Evolutionary conservation across 2,329 filamentous ascomycete species (phyloP).

Genomic region (Beauveria caledonica): DNA sequence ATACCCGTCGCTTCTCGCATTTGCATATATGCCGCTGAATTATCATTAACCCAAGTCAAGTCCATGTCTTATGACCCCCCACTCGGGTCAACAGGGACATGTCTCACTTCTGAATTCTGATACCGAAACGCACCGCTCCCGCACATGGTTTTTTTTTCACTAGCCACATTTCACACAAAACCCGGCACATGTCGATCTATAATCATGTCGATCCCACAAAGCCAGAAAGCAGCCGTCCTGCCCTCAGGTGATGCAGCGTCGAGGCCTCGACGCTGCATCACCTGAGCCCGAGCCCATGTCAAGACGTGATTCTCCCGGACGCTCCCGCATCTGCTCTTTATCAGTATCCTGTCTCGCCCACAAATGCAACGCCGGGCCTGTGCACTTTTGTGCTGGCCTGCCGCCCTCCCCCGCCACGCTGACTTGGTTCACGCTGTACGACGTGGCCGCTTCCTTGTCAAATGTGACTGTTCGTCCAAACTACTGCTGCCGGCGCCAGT

Average conservation of each 20-base stretch:
- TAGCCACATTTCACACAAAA: neutral
- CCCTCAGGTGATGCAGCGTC: no score
- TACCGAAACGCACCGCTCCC: neutral
- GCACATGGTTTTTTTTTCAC: no score
- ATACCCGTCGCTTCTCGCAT: no score
- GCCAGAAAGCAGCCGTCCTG: neutral
- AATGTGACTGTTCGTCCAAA: neutral
- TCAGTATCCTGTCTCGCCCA: neutral
- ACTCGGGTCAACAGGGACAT: neutral
- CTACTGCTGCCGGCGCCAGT: neutral
- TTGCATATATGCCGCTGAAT: neutral
- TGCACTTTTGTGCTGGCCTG: neutral
- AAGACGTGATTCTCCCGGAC: neutral
- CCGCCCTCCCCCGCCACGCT: neutral
- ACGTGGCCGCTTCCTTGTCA: neutral
- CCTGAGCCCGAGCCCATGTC: neutral
- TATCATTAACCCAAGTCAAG: neutral
- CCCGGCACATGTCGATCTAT: neutral
- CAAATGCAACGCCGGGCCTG: neutral
- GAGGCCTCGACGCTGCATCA: neutral
- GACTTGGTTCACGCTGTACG: no score
- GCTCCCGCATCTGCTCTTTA: neutral
- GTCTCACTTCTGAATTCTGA: neutral
- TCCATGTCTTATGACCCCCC: neutral
- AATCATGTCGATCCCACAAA: neutral